phyloP scores from a whole-genome alignment of 2,329 filamentous ascomycete species.

The Monosporascus ibericus region DNA sequence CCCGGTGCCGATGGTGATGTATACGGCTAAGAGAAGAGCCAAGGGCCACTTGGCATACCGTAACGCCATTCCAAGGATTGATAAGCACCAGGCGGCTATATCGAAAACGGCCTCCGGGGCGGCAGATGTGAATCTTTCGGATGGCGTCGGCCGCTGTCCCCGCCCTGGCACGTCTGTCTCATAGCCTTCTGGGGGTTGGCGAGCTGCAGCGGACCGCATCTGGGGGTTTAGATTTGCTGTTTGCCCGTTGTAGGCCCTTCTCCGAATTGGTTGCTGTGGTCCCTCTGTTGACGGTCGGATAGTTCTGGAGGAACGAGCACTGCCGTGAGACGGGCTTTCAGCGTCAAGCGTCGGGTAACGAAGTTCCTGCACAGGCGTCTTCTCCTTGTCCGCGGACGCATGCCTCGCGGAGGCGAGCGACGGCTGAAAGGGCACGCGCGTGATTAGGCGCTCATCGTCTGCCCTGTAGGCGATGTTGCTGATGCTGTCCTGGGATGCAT shows the following conservation, averaged over 20 bases:
- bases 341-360: slow-evolving; percentile 45
- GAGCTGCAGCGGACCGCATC: slow-evolving; percentile 5
- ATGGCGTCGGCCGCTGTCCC: slow-evolving; percentile 14
- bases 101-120: slow-evolving; percentile 34
- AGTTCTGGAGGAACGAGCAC: slow-evolving; percentile 28
- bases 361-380: slow-evolving; percentile 44
- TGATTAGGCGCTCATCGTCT: slow-evolving; percentile 50
- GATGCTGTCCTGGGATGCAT: slow-evolving; percentile 51
- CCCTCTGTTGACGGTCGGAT: slow-evolving; percentile 24
- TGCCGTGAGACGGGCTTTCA: slow-evolving; percentile 30
- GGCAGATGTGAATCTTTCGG: slow-evolving; percentile 27
- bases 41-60: slow-evolving; percentile 59
- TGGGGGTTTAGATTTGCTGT: slow-evolving; percentile 13
- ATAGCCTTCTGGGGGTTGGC: slow-evolving; percentile 3
- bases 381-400: slow-evolving; percentile 24
- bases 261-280: slow-evolving; percentile 16
- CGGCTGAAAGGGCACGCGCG: slow-evolving; percentile 49
- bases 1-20: slow-evolving; percentile 52
- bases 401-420: slow-evolving; percentile 33
- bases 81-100: slow-evolving; percentile 42
- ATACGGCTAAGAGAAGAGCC: slow-evolving; percentile 54
- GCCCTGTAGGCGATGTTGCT: slow-evolving; percentile 46
- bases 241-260: slow-evolving; percentile 19
- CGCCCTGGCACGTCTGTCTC: slow-evolving; percentile 7
- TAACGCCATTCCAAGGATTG: slow-evolving; percentile 53